Percentiles rank a stretch among this genome's conserved stretches.
These are phyloP conservation scores for Fraxinus sp. DNA, from an alignment of 305 asterid genomes.

Conservation along the genomic window DNA sequence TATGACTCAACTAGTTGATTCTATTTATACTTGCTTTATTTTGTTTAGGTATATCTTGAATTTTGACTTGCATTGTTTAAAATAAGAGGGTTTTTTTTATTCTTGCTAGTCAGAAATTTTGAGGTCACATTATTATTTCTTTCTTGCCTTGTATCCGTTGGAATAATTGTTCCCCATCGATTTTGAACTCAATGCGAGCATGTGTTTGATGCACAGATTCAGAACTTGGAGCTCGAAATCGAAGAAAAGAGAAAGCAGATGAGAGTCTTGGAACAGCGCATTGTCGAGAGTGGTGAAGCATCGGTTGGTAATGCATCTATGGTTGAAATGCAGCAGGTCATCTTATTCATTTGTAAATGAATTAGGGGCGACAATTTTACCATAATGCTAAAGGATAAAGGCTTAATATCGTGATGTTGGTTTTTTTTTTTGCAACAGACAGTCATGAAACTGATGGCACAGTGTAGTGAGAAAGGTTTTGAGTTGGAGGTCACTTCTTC, in stretches of 20 bases:
- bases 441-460: constrained; percentile 68
- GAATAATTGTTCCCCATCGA: constrained; percentile 8
- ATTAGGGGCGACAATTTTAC: not conserved
- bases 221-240: constrained; percentile 85
- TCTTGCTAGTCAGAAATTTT: not conserved
- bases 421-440: constrained; percentile 51
- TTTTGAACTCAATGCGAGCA: constrained; percentile 10
- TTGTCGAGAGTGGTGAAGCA: constrained; percentile 83
- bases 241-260: constrained; percentile 82
- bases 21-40: not conserved
- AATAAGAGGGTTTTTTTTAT: not conserved
- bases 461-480: constrained; percentile 83
- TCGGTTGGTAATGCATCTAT: constrained; percentile 80
- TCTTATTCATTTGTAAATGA: constrained; percentile 12
- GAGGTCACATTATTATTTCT: constrained; percentile 12
- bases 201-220: constrained; percentile 49
- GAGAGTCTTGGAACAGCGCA: constrained; percentile 76
- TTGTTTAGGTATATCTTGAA: not conserved
- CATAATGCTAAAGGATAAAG: constrained; percentile 6
- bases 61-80: constrained; percentile 12
- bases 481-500: constrained; percentile 78
- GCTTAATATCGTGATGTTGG: constrained; percentile 20
- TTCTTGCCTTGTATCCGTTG: constrained; percentile 12
- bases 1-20: constrained; percentile 9
- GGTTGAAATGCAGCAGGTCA: constrained; percentile 92